A percentile compares a stretch with the other conserved stretches of the same genome.
phyloP scores from a whole-genome alignment of 345 rosid species.

The Xanthoceras sorbifolium region DNA sequence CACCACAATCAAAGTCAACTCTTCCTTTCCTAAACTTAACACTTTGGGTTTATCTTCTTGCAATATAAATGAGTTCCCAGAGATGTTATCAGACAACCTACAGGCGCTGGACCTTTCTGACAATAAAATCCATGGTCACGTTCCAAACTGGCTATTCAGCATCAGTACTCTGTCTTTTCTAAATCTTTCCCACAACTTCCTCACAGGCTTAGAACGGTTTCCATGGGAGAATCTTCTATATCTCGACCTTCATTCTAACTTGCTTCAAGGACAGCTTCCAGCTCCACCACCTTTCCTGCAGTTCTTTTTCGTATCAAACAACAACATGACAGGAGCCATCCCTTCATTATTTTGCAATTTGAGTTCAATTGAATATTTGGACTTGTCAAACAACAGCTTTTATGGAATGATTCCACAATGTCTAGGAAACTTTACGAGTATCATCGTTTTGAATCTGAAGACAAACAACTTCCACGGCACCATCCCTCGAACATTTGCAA shows the following conservation, averaged over 20 bases:
- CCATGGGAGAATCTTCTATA: not conserved
- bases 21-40: conserved; percentile 14
- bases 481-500: conserved; percentile 12
- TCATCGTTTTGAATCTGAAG: conserved; percentile 18
- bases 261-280: conserved; percentile 8
- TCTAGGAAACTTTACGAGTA: not conserved
- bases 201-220: conserved; percentile 2
- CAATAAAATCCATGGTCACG: conserved; percentile 20
- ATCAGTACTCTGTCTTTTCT: not conserved
- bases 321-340: conserved; percentile 16
- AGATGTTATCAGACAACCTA: not conserved
- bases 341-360: conserved; percentile 5
- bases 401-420: conserved; percentile 22
- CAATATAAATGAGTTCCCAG: conserved; percentile 29
- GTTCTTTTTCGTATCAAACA: not conserved
- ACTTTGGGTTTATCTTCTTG: conserved; percentile 16
- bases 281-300: not conserved
- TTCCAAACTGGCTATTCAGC: conserved; percentile 13
- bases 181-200: conserved; percentile 21
- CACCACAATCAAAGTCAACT: not conserved
- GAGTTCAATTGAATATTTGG: not conserved
- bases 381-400: conserved; percentile 17
- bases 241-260: conserved; percentile 18
- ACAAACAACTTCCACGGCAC: conserved; percentile 15
- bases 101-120: not conserved